Conservation (phyloP, 192 early-diverging fungal species). For the Backusella sp. region DNA sequence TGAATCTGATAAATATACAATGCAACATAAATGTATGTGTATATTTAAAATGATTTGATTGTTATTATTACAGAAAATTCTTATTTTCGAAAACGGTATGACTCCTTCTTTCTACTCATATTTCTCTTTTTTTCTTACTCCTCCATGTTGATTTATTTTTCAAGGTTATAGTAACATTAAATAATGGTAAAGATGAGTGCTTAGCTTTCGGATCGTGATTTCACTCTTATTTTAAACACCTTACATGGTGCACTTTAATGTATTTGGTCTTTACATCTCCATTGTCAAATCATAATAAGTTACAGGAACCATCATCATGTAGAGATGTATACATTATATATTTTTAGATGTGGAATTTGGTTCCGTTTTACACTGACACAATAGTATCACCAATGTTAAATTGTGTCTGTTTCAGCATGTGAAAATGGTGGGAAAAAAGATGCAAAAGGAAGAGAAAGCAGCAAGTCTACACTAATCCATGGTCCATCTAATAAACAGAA, state of each 20-base stretch:
- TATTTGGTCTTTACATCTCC: no score
- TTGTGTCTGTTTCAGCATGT: conserved; percentile 1
- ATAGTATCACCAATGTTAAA: background rate
- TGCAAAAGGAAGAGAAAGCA: background rate
- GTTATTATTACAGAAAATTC: background rate
- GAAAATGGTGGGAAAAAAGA: background rate
- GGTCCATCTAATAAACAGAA: background rate
- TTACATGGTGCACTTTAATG: no score
- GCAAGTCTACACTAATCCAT: background rate
- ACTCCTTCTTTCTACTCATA: no score
- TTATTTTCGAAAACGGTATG: background rate
- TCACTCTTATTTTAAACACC: no score
- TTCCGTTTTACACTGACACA: conserved; percentile 6
- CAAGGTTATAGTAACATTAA: no score
- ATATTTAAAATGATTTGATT: background rate
- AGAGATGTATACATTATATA: background rate
- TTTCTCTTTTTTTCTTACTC: no score
- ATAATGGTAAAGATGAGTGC: no score
- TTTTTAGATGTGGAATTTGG: background rate
- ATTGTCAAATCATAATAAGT: no score
- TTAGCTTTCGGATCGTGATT: no score
- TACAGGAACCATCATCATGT: background rate
- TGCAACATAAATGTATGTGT: background rate
- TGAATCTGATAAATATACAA: no score
- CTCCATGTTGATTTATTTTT: no score